Evolutionary conservation across 495 filamentous ascomycete genomes (phyloP).

Genomic region (Paragyromitra xinjiangensis): DNA sequence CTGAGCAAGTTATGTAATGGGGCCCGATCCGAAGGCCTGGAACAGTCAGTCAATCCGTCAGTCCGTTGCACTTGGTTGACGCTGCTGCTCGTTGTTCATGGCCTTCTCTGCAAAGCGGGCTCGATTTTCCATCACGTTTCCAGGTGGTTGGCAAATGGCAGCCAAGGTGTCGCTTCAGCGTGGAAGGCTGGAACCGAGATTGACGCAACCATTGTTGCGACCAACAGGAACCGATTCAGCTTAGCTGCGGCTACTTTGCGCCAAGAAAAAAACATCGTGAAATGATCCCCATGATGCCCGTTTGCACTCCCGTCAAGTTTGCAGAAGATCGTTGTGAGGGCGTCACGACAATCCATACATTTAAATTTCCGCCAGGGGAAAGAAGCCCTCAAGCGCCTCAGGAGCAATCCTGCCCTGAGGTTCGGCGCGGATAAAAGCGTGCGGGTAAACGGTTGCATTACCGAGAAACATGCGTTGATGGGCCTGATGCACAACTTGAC

Average conservation of each 20-base stretch:
- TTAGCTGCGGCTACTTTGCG: slow-evolving; percentile 27
- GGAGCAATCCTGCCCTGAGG: slow-evolving; percentile 13
- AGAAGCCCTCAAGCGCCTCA: slow-evolving; percentile 24
- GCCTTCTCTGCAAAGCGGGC: slow-evolving; percentile 17
- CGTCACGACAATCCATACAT: slow-evolving; percentile 42
- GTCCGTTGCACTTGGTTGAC: slow-evolving; percentile 13
- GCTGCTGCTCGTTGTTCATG: slow-evolving; percentile 23
- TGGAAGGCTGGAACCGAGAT: slow-evolving; percentile 49
- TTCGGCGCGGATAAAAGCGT: slow-evolving; percentile 40
- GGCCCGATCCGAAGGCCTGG: slow-evolving; percentile 11
- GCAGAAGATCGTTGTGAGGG: slow-evolving; percentile 15
- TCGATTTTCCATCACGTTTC: slow-evolving; percentile 50
- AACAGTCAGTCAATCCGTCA: neutral
- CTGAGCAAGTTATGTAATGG: slow-evolving; percentile 42
- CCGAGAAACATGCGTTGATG: slow-evolving; percentile 54
- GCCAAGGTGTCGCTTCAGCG: slow-evolving; percentile 32
- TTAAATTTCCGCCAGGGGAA: slow-evolving; percentile 28
- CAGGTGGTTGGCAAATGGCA: slow-evolving; percentile 49
- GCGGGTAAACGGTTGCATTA: slow-evolving; percentile 56
- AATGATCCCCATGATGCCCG: slow-evolving; percentile 18
- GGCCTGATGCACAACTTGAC: slow-evolving; percentile 34
- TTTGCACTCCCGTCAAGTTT: slow-evolving; percentile 22
- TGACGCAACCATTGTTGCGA: slow-evolving; percentile 45
- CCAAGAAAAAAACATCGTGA: slow-evolving; percentile 50
- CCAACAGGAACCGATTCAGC: slow-evolving; percentile 26